Percentiles rank a stretch among this genome's conserved stretches.
Evolutionary conservation across 2,329 filamentous ascomycete species (phyloP).

Genomic region (Microdochium trichocladiopsis): DNA sequence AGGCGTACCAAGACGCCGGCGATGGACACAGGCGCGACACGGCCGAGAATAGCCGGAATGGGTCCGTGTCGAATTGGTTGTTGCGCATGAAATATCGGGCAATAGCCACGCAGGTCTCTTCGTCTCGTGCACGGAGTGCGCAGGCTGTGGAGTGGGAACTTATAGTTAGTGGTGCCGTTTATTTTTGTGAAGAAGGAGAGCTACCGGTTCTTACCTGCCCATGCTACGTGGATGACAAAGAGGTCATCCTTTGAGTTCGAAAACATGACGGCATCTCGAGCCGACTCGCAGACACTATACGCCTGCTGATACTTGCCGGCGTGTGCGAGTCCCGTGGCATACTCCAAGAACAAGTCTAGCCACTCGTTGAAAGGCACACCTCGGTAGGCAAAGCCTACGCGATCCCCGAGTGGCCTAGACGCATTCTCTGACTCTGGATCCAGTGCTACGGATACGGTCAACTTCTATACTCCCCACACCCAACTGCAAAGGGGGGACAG

Average conservation of each 20-base stretch:
- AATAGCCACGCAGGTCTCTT: conserved; percentile 64
- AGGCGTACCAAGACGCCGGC: conserved; percentile 68
- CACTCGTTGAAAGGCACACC: conserved; percentile 77
- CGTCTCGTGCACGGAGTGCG: conserved; percentile 73
- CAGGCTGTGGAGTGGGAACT: conserved; percentile 50
- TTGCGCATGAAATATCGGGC: conserved; percentile 81
- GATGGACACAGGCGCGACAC: conserved; percentile 72
- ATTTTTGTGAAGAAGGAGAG: neutral
- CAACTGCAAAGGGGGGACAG: no score
- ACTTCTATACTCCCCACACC: no score
- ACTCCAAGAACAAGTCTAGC: conserved; percentile 86
- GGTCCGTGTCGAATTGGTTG: conserved; percentile 71
- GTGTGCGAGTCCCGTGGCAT: conserved; percentile 69
- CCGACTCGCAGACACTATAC: conserved; percentile 74
- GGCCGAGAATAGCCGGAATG: conserved; percentile 75
- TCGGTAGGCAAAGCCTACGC: conserved; percentile 38
- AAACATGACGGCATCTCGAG: conserved; percentile 76
- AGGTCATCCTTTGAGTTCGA: conserved; percentile 60
- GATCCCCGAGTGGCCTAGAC: conserved; percentile 16
- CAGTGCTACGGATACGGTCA: conserved; percentile 17
- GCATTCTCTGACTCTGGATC: conserved; percentile 23
- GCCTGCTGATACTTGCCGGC: conserved; percentile 61
- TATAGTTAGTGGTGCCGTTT: neutral
- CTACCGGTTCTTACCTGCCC: conserved; percentile 50
- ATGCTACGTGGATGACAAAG: conserved; percentile 69